Conservation (phyloP, 2,329 filamentous ascomycete genomes). For the Pezicula rhizophila region DNA sequence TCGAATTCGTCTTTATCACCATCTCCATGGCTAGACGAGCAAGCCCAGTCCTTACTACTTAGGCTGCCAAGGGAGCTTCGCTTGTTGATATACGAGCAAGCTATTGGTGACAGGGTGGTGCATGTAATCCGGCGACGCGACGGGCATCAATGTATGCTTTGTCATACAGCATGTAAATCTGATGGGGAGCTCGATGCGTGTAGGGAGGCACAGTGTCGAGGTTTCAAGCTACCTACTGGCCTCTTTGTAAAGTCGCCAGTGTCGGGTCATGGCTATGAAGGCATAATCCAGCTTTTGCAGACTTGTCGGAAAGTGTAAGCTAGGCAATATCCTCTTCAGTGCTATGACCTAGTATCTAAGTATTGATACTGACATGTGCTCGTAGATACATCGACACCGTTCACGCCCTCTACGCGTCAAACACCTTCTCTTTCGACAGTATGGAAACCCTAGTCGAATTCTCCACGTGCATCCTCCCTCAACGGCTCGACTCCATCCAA, state of each 20-base stretch:
- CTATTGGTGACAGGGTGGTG: conserved; percentile 9
- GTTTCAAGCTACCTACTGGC: conserved; percentile 14
- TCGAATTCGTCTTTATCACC: not conserved
- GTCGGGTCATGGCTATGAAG: not conserved
- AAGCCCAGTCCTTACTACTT: conserved; percentile 7
- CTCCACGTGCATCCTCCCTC: no score
- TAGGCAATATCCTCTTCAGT: not conserved
- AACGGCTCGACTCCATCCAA: not conserved
- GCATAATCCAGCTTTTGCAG: conserved; percentile 11
- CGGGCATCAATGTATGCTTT: conserved; percentile 1
- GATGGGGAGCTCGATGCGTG: conserved; percentile 5
- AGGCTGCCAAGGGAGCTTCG: conserved; percentile 8
- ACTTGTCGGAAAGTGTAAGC: conserved; percentile 19
- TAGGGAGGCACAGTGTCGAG: conserved; percentile 8
- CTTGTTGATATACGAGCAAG: conserved; percentile 12
- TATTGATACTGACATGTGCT: no score
- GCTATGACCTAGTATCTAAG: not conserved
- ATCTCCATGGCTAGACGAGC: conserved; percentile 1
- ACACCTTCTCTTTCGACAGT: no score
- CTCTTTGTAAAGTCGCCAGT: not conserved
- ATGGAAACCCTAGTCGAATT: no score
- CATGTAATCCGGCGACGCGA: conserved; percentile 13
- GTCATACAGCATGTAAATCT: conserved; percentile 9
- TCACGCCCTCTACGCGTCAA: no score
- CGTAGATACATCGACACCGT: no score